Conservation (phyloP, 2,329 filamentous ascomycete species). For the Gyromitra esculenta region DNA sequence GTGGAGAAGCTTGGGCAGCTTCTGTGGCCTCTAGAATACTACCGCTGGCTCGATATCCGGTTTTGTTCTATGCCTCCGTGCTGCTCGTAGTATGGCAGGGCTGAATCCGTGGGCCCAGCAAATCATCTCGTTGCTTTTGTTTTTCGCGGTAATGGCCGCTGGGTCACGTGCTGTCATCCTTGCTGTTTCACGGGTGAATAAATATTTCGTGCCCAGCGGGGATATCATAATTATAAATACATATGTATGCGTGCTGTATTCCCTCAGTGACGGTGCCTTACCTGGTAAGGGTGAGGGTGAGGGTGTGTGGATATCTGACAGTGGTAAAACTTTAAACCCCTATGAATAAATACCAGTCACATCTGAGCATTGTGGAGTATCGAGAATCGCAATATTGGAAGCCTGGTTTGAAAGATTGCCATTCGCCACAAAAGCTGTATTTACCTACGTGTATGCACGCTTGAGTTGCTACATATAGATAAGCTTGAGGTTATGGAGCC, state of each 20-base stretch:
- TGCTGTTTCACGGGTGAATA: background rate
- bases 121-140: background rate
- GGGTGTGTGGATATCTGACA: background rate
- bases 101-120: background rate
- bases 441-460: too few species aligned
- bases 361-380: too few species aligned
- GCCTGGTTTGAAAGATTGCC: too few species aligned
- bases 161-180: background rate
- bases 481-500: too few species aligned
- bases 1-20: too few species aligned
- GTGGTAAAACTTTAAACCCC: background rate
- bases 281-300: background rate
- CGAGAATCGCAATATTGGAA: too few species aligned
- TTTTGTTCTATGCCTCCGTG: background rate
- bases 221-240: too few species aligned
- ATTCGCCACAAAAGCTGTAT: too few species aligned
- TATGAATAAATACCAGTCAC: background rate
- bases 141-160: constrained; percentile 1
- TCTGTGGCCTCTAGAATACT: background rate
- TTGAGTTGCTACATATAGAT: too few species aligned
- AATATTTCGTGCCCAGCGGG: too few species aligned
- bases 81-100: background rate
- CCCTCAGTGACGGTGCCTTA: background rate
- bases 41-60: too few species aligned
- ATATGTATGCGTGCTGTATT: too few species aligned